Percentiles rank a stretch among this genome's conserved stretches.
phyloP scores from a whole-genome alignment of 2,329 filamentous ascomycete species.

The Aspergillus intermedius region DNA sequence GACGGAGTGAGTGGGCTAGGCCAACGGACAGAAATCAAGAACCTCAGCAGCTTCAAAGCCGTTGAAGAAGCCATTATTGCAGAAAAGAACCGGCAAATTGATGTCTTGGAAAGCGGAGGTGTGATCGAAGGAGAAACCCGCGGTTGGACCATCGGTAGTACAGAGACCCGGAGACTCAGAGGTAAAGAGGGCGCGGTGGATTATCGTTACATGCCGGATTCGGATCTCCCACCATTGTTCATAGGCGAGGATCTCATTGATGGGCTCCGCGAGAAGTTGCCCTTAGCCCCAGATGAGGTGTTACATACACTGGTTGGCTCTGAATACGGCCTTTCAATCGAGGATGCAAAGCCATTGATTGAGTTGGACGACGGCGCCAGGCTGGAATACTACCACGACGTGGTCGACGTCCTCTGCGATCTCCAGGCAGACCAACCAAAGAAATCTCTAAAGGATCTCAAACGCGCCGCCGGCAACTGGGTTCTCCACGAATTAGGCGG shows the following conservation, averaged over 20 bases:
- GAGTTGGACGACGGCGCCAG: constrained; percentile 71
- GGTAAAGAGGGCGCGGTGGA: constrained; percentile 97
- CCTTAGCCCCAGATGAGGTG: constrained; percentile 65
- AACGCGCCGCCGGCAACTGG: constrained; percentile 57
- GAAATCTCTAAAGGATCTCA: constrained; percentile 28
- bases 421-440: constrained; percentile 20
- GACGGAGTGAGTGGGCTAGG: constrained; percentile 60
- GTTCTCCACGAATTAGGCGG: constrained; percentile 70
- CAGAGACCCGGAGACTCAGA: constrained; percentile 71
- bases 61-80: constrained; percentile 91
- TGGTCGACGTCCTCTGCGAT: constrained; percentile 32
- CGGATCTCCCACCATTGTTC: constrained; percentile 74
- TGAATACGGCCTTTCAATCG: constrained; percentile 63
- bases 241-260: constrained; percentile 65
- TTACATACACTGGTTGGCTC: constrained; percentile 54
- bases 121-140: constrained; percentile 77
- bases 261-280: constrained; percentile 57
- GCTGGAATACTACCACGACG: constrained; percentile 65
- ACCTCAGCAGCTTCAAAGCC: constrained; percentile 87
- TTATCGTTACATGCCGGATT: constrained; percentile 97
- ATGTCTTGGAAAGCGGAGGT: constrained; percentile 67
- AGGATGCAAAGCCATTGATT: constrained; percentile 77
- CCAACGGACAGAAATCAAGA: constrained; percentile 94
- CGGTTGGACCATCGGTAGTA: constrained; percentile 82
- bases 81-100: constrained; percentile 83